Evolutionary conservation across 2,329 filamentous ascomycete species (phyloP).

Genomic region (Penicillium glabrum): DNA sequence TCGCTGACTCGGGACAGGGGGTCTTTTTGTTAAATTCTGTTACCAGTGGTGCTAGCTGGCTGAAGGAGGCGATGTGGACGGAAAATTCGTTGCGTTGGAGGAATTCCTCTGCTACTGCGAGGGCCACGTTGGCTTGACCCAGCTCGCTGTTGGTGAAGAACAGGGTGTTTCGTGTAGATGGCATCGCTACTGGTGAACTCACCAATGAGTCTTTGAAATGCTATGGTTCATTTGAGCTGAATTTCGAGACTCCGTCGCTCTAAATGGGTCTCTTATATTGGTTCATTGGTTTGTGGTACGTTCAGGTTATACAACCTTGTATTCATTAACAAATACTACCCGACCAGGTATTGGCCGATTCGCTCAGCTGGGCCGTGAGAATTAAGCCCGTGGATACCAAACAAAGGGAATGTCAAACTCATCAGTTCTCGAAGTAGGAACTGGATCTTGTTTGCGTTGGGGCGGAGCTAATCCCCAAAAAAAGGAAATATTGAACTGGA

Average conservation of each 20-base stretch:
- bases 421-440: no score
- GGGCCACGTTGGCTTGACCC: slow-evolving; percentile 49
- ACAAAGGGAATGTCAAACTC: no score
- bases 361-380: not conserved
- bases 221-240: not conserved
- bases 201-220: no score
- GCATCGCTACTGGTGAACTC: not conserved
- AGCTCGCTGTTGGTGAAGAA: slow-evolving; percentile 49
- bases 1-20: slow-evolving; percentile 1
- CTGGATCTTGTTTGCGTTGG: no score
- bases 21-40: slow-evolving; percentile 24
- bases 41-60: slow-evolving; percentile 34
- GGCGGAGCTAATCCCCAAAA: no score
- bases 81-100: slow-evolving; percentile 37
- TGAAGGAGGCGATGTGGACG: slow-evolving; percentile 49
- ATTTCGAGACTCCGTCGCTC: not conserved
- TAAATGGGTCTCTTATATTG: not conserved
- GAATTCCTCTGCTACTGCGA: slow-evolving; percentile 46
- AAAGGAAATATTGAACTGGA: no score
- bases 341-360: not conserved
- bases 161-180: slow-evolving; percentile 27
- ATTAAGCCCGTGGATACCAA: not conserved
- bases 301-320: not conserved
- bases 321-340: not conserved
- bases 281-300: not conserved